These are phyloP conservation scores for Russula emetica DNA, from an alignment of 768 basidiomycete genomes.

Conservation along the genomic window DNA sequence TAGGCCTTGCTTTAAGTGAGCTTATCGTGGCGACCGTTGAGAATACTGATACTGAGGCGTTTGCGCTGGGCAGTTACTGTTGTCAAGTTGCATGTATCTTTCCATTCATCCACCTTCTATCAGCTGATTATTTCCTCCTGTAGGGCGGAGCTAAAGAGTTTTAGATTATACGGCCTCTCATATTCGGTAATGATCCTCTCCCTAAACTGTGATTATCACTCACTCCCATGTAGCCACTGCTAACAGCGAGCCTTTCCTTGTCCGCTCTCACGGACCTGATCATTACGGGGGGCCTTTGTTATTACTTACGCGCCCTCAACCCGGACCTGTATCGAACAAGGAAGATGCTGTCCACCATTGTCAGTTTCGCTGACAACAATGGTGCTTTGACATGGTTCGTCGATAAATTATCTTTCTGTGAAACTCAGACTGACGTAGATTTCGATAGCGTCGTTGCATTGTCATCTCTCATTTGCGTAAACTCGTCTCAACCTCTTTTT, in stretches of 20 bases:
- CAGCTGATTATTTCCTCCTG: not conserved
- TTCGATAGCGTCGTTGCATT: slow-evolving; percentile 14
- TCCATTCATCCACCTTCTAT: not conserved
- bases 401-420: not conserved
- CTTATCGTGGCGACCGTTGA: not conserved
- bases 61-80: not conserved
- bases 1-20: slow-evolving; percentile 12
- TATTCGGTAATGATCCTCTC: slow-evolving; percentile 6
- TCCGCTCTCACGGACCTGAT: slow-evolving; percentile 20
- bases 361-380: slow-evolving; percentile 18
- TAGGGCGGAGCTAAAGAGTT: slow-evolving; percentile 11
- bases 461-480: slow-evolving; percentile 14
- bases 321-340: slow-evolving; percentile 9
- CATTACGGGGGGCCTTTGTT: slow-evolving; percentile 14
- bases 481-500: not conserved
- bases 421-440: not conserved
- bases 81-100: slow-evolving; percentile 7
- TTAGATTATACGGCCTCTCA: not conserved
- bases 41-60: not conserved
- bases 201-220: not conserved
- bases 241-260: slow-evolving; percentile 15
- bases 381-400: slow-evolving; percentile 23
- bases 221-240: slow-evolving; percentile 1
- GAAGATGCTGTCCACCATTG: slow-evolving; percentile 19
- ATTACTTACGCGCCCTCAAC: slow-evolving; percentile 23